A percentile compares a stretch with the other conserved stretches of the same genome.
Evolutionary conservation across 208 protist genomes (phyloP).

Genomic region (Borovskyia barvae): DNA sequence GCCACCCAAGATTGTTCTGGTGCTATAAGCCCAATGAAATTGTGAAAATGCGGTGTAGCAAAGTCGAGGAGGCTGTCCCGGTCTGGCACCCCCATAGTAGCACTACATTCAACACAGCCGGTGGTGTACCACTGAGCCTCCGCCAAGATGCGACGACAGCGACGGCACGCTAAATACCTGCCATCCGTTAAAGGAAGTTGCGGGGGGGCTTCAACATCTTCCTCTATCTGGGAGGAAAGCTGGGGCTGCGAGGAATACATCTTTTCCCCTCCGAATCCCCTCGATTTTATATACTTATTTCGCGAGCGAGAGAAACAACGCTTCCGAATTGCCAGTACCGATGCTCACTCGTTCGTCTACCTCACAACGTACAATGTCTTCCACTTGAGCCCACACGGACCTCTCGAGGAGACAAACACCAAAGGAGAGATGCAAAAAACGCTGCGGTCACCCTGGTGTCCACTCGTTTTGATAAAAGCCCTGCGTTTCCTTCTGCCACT

Average conservation of each 20-base stretch:
- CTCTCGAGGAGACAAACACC: no score
- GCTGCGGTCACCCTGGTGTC: no score
- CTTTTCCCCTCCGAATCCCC: neutral
- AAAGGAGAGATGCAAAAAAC: no score
- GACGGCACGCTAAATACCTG: constrained; percentile 75
- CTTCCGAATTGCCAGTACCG: no score
- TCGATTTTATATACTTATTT: neutral
- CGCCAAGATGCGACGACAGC: constrained; percentile 71
- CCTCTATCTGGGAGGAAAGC: neutral
- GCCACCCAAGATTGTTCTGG: constrained; percentile 85
- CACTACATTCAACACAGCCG: constrained; percentile 70
- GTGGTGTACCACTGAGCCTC: constrained; percentile 72
- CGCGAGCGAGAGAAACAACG: no score
- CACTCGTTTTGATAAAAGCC: no score
- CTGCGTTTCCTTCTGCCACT: no score
- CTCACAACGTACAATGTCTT: no score
- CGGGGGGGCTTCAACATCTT: constrained; percentile 48
- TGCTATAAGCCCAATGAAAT: constrained; percentile 84
- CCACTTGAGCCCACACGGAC: no score
- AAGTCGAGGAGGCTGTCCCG: constrained; percentile 69
- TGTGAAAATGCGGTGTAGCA: constrained; percentile 76
- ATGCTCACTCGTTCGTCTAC: no score
- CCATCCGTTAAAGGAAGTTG: constrained; percentile 74
- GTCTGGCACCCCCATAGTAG: constrained; percentile 45
- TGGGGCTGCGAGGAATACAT: neutral